A percentile compares a stretch with the other conserved stretches of the same genome.
These are phyloP conservation scores for Starmerella floricola DNA, from an alignment of 805 yeast genomes.

Conservation along the genomic window DNA sequence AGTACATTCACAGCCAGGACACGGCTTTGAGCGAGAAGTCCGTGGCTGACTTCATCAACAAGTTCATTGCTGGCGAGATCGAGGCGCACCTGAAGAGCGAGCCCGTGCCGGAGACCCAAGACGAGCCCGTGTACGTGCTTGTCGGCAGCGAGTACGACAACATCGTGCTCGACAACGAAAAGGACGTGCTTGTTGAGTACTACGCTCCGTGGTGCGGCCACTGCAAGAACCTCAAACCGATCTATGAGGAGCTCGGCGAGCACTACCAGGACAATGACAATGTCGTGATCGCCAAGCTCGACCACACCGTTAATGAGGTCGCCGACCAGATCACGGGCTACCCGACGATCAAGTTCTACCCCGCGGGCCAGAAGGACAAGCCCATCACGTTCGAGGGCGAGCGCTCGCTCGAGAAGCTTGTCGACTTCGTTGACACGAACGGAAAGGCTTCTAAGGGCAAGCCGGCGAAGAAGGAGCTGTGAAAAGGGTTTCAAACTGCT, in stretches of 20 bases:
- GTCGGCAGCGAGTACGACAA: conserved; percentile 77
- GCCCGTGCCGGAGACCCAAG: conserved; percentile 63
- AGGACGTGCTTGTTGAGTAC: conserved; percentile 66
- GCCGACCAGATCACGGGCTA: conserved; percentile 67
- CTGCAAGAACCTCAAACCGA: conserved; percentile 83
- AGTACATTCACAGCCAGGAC: conserved; percentile 65
- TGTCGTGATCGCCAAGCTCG: conserved; percentile 72
- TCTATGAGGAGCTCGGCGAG: conserved; percentile 74
- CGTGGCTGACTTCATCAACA: conserved; percentile 50
- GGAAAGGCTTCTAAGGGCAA: conserved; percentile 34
- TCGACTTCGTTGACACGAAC: conserved; percentile 55
- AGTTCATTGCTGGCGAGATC: conserved; percentile 51
- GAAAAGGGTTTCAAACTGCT: no score
- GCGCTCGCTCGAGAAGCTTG: conserved; percentile 62
- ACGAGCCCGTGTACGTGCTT: conserved; percentile 54
- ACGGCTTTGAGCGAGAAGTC: conserved; percentile 39
- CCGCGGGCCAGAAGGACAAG: conserved; percentile 63
- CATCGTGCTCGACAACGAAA: conserved; percentile 48
- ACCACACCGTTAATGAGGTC: conserved; percentile 84
- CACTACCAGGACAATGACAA: conserved; percentile 42
- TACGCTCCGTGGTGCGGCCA: conserved; percentile 92
- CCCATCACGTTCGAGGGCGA: conserved; percentile 57
- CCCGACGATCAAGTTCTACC: conserved; percentile 85
- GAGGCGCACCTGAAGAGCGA: conserved; percentile 68
- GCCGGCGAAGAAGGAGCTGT: conserved; percentile 4